Evolutionary conservation across 139 green algal genomes (phyloP), one percentile per base, ranked within the genome.

Genomic region (Auxenochlorella protothecoides): DNA sequence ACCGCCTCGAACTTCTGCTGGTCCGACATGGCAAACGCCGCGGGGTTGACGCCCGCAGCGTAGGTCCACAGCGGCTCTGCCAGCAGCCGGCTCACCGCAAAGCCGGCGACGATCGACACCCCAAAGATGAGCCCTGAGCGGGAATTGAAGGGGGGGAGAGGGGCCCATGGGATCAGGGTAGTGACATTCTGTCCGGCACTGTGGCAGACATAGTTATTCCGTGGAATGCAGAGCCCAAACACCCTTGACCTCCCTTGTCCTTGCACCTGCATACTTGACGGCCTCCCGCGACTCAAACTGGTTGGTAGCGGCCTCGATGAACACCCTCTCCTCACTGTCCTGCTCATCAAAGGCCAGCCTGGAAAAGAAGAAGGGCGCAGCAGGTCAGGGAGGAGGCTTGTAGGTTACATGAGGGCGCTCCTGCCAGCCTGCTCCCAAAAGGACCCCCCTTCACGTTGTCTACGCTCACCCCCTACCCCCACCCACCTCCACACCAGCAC

Each of bases 271-370:
- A 65, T 75, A 87, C 14, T 70, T 79, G 55, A 95, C 63, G 5
- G 89, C 81, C 12, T 87, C 74, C 61, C 85, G 79, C 4, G 86
- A 90, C 81, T 95, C 89, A 53, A 85, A 84, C 67, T 92, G 86
- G 74, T 95, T 95, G 4, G 83, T 87, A 55, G 90, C 77, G 56
- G 88, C 89, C 80, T 95, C 89, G 2, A 85, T 80, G 61, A 74
- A 65, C 13, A 89, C 74, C 3, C 75, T 59, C 63, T 84, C 78
- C 72, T 88, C 84, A 9, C 71, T 71, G 62, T 83, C 78, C 2
- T 60, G 55, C 65, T 74, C 63, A 3, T 79, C 74, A 27, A 81
- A 66, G 54, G 75, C 64, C 44, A 88, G 63, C 3, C 83, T 53
- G 60, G 80, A 69, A 54, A 71, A 66, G 27, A 16, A 80, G 71